Percentiles rank a stretch among this genome's conserved stretches.
Conservation (phyloP, 108 stramenopile species). For the Aurantiochytrium sp. region DNA sequence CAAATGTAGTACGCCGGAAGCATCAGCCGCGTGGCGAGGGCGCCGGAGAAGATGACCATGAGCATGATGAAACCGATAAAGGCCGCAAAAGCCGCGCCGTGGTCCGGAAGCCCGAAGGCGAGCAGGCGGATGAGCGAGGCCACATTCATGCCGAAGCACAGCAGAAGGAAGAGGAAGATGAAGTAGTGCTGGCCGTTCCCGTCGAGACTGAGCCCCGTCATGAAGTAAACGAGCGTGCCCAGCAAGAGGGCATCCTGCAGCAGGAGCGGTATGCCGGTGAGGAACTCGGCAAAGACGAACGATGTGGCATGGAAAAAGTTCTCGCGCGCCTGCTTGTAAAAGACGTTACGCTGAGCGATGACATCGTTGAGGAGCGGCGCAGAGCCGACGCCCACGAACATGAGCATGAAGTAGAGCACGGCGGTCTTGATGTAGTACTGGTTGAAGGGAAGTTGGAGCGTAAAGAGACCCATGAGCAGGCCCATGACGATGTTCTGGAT, state of each 20-base stretch:
- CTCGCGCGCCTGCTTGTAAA: constrained; percentile 78
- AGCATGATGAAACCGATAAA: neutral
- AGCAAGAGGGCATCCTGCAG: constrained; percentile 36
- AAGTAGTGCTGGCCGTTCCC: constrained; percentile 34
- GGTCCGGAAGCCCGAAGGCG: neutral
- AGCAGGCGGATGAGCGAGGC: neutral
- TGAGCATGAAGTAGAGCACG: constrained; percentile 39
- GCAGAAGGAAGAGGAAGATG: constrained; percentile 47
- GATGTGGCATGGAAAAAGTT: constrained; percentile 73
- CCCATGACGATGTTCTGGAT: constrained; percentile 61
- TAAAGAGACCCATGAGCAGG: constrained; percentile 49
- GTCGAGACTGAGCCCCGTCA: constrained; percentile 30
- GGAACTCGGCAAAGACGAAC: neutral
- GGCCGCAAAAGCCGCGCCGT: neutral
- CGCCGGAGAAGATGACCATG: neutral
- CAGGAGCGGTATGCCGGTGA: neutral
- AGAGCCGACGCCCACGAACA: constrained; percentile 62
- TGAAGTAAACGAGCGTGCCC: constrained; percentile 46
- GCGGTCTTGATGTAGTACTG: constrained; percentile 35
- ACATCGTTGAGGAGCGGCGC: constrained; percentile 68
- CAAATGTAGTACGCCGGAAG: constrained; percentile 37
- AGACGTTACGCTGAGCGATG: constrained; percentile 64
- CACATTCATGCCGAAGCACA: constrained; percentile 47
- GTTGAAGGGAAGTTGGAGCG: neutral
- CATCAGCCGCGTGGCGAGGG: neutral